These are phyloP conservation scores for Meira nashicola DNA, from an alignment of 1,284 basidiomycete genomes.

Conservation along the genomic window DNA sequence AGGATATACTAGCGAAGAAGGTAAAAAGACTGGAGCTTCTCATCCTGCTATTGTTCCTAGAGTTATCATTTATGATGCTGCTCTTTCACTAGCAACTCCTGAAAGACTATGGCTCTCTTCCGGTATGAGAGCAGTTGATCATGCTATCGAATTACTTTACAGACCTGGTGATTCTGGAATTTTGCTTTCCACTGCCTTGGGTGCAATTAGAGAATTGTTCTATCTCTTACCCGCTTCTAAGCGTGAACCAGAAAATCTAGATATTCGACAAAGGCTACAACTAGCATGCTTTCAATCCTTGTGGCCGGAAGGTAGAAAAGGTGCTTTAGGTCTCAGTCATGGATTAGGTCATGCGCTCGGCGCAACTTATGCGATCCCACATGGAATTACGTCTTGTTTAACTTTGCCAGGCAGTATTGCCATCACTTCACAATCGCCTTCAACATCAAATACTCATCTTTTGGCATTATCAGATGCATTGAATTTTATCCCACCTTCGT, in stretches of 20 bases:
- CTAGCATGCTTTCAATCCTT: slow-evolving; percentile 70
- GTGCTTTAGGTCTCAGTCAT: slow-evolving; percentile 69
- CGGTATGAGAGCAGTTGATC: slow-evolving; percentile 64
- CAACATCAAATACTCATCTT: slow-evolving; percentile 23
- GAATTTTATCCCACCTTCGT: slow-evolving; percentile 31
- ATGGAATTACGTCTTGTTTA: slow-evolving; percentile 76
- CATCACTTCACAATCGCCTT: slow-evolving; percentile 16
- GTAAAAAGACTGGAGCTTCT: slow-evolving; percentile 63
- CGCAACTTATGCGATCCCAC: slow-evolving; percentile 69
- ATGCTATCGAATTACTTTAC: slow-evolving; percentile 72
- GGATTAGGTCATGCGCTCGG: slow-evolving; percentile 64
- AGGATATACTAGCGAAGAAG: slow-evolving; percentile 69
- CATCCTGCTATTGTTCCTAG: slow-evolving; percentile 48
- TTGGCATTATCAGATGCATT: slow-evolving; percentile 32
- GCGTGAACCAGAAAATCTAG: slow-evolving; percentile 61
- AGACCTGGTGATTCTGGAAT: slow-evolving; percentile 62
- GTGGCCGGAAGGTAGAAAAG: slow-evolving; percentile 62
- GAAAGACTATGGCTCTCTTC: slow-evolving; percentile 70
- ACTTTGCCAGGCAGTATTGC: slow-evolving; percentile 57
- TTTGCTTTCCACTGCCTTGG: slow-evolving; percentile 47
- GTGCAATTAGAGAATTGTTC: slow-evolving; percentile 64
- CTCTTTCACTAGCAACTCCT: slow-evolving; percentile 69
- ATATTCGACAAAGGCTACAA: slow-evolving; percentile 65
- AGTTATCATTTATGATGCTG: slow-evolving; percentile 70
- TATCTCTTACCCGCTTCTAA: slow-evolving; percentile 66